Evolutionary conservation across 116 monocot species (phyloP), one percentile per base, ranked within the genome.

Genomic region (Papilionanthe hybrid): DNA sequence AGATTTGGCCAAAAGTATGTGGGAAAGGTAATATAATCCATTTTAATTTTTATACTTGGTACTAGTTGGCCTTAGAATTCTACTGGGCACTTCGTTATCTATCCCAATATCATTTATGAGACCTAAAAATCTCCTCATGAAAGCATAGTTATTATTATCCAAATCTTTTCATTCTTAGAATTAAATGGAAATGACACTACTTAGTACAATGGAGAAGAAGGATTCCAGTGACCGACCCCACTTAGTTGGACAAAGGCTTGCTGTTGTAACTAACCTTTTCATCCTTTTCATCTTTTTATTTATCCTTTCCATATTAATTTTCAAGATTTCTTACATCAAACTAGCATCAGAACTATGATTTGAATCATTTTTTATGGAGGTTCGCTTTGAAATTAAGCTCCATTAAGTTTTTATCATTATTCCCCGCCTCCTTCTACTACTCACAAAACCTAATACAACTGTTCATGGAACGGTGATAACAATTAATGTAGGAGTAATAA

Each of bases 1-100:
- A 91, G 95, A 55, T 99, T 99, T 85, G 99, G 99, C 25, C 99
- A 99, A 82, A 99, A 99, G 79, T 99, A 95, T 86, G 99, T 99
- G 32, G 99, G 99, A 29, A 99, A 99, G 99, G 99, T 99, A 90
- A 48, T 72, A 78, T 29, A 17, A 18, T 48, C 2, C 20, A 0
- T 10, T 79, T 37, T 29, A 43, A 75, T 48, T 3, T 15, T 25
- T 7, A 75, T 49, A 20, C 19, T 44, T 73, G 18, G 73, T 22
- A 73, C 44, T 5, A 42, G 44, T 73, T 42, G 5, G 44, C 22
- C 44, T 44, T 63, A 23, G 23, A 63, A 63, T 23, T 63, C 63
- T 8, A 7, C 45, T 7, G 45, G 45, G 7, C 10, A 10, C 45
- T 45, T 45, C 45, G 0, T 45, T 7, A 45, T 45, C 45, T 45